These are phyloP conservation scores for Neofusicoccum sp. DNA, from an alignment of 2,329 filamentous ascomycete species.

Conservation along the genomic window DNA sequence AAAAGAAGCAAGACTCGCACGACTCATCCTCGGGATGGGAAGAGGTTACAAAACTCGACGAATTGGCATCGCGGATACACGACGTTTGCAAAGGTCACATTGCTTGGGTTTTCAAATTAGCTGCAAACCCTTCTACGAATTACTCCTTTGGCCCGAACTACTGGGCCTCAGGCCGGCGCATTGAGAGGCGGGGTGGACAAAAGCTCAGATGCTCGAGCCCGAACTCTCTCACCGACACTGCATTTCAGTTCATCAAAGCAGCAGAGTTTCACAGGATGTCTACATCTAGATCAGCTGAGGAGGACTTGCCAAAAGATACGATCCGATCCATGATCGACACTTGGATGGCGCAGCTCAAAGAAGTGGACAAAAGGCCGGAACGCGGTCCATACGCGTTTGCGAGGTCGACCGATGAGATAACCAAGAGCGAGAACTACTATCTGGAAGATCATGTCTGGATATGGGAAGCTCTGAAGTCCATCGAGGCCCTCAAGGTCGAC, in stretches of 20 bases:
- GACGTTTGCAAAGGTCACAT: not conserved
- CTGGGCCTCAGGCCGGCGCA: not conserved
- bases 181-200: not conserved
- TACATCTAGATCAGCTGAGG: not conserved
- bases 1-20: not conserved
- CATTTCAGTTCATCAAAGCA: not conserved
- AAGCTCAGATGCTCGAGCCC: no score
- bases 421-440: not conserved
- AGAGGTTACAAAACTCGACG: no score
- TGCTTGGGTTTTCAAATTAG: not conserved
- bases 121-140: not conserved
- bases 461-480: not conserved
- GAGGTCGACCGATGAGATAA: not conserved
- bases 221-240: not conserved
- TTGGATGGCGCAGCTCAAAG: not conserved
- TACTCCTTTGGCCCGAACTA: not conserved
- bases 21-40: no score
- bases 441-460: slow-evolving; percentile 9
- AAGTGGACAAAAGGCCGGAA: not conserved
- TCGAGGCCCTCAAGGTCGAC: not conserved
- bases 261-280: not conserved
- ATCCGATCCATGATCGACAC: no score
- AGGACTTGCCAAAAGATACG: not conserved
- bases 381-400: not conserved
- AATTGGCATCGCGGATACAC: not conserved